Conservation (phyloP, 495 filamentous ascomycete species). For the Neohortaea acidophila region DNA sequence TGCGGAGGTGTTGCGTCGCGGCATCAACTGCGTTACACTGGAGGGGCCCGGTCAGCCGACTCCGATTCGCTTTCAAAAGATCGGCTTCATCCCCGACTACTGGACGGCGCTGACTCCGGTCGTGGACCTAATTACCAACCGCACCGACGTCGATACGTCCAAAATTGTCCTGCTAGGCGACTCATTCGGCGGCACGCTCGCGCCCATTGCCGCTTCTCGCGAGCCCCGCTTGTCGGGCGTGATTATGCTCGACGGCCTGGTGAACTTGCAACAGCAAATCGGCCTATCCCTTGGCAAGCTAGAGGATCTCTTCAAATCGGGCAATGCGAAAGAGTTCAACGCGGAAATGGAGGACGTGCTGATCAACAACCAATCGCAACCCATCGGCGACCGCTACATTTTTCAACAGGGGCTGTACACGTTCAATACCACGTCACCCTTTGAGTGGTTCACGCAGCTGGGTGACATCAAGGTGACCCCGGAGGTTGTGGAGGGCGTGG, state of each 20-base stretch:
- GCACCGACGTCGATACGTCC: too few relatives aligned
- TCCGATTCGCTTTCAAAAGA: too few relatives aligned
- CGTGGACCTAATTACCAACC: too few relatives aligned
- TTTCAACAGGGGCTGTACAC: background rate
- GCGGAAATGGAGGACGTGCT: background rate
- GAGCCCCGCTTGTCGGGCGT: constrained; percentile 32
- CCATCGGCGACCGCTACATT: background rate
- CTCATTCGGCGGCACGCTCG: constrained; percentile 29
- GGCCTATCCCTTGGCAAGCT: background rate
- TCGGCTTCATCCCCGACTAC: too few relatives aligned
- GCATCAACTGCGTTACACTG: too few relatives aligned
- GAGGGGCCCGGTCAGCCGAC: too few relatives aligned
- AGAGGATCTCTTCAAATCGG: background rate
- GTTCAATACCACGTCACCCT: background rate
- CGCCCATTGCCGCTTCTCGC: constrained; percentile 25
- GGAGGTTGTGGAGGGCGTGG: background rate
- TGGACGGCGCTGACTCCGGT: too few relatives aligned
- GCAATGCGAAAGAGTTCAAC: constrained; percentile 1
- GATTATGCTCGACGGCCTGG: constrained; percentile 28
- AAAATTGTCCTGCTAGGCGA: constrained; percentile 25
- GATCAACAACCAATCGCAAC: background rate
- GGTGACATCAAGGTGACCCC: background rate
- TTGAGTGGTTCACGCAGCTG: background rate
- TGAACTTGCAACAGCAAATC: background rate
- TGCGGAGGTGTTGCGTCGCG: too few relatives aligned